Percentiles rank a stretch among this genome's conserved stretches.
Conservation (phyloP, 306 rosid genomes). For the Acacia confusa region DNA sequence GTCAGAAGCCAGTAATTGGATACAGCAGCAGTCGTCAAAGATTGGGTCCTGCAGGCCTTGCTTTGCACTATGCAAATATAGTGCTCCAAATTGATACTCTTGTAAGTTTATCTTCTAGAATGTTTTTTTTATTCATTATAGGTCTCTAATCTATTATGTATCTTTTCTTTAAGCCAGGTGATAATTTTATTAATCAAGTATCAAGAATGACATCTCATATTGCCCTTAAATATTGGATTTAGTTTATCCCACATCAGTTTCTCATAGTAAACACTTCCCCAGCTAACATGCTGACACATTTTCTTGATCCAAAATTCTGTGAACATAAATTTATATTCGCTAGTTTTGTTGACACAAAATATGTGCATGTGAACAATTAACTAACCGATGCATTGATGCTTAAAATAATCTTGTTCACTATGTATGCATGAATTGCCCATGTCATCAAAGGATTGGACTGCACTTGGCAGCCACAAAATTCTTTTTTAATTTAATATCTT, state of each 20-base stretch:
- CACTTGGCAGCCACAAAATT: neutral
- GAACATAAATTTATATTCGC: neutral
- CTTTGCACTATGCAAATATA: conserved; percentile 88
- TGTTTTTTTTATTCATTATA: conserved; percentile 21
- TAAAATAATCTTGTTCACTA: neutral
- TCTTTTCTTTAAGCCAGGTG: neutral
- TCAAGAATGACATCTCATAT: neutral
- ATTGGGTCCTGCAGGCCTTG: conserved; percentile 85
- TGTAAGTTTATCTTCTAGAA: conserved; percentile 49
- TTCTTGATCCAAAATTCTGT: neutral
- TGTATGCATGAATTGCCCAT: neutral
- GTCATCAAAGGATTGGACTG: neutral
- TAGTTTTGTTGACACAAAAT: neutral
- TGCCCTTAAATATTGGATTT: conserved; percentile 3
- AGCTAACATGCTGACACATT: neutral
- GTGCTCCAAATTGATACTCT: conserved; percentile 85
- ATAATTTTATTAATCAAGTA: neutral
- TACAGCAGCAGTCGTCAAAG: conserved; percentile 45
- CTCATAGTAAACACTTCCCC: neutral
- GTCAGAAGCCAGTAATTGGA: conserved; percentile 43
- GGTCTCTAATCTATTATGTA: neutral
- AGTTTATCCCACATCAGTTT: neutral
- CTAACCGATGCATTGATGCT: neutral
- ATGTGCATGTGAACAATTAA: neutral
- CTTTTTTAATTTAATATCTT: conserved; percentile 18